Conservation (phyloP, 345 rosid genomes). For the Eucalyptus fibrosa region DNA sequence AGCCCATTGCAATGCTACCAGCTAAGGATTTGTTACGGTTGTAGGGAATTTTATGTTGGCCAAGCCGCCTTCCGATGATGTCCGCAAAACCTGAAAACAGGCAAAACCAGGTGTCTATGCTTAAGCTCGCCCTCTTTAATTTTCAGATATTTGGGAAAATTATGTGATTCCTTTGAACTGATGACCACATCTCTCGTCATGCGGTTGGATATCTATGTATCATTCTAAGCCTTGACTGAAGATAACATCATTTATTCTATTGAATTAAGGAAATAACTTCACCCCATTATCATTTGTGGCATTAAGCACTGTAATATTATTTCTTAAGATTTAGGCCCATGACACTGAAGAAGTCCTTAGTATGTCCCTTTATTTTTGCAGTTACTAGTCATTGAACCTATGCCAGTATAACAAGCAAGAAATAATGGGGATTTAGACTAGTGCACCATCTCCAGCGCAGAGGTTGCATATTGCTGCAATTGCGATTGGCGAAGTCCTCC, state of each 20-base stretch:
- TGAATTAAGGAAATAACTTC: background rate
- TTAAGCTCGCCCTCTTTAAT: background rate
- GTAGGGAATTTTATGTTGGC: slow-evolving; percentile 61
- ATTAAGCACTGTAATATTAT: background rate
- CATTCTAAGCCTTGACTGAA: background rate
- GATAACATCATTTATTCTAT: background rate
- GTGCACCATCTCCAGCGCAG: slow-evolving; percentile 96
- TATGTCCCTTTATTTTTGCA: background rate
- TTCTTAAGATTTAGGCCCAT: background rate
- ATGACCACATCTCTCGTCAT: background rate
- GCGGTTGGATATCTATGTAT: background rate
- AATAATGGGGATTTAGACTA: background rate
- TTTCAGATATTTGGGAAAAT: background rate
- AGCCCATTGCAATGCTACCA: slow-evolving; percentile 77
- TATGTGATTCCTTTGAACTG: background rate
- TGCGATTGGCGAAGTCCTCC: slow-evolving; percentile 75
- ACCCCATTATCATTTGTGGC: background rate
- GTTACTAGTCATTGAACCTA: background rate
- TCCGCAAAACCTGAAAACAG: slow-evolving; percentile 69
- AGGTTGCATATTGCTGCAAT: slow-evolving; percentile 84
- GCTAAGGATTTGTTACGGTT: slow-evolving; percentile 70
- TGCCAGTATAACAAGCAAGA: background rate
- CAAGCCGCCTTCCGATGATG: slow-evolving; percentile 67
- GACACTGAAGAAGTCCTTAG: background rate
- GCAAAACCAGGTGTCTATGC: background rate